A percentile compares a stretch with the other conserved stretches of the same genome.
Conservation (phyloP, 2,329 filamentous ascomycete species). For the Onygenales sp. region DNA sequence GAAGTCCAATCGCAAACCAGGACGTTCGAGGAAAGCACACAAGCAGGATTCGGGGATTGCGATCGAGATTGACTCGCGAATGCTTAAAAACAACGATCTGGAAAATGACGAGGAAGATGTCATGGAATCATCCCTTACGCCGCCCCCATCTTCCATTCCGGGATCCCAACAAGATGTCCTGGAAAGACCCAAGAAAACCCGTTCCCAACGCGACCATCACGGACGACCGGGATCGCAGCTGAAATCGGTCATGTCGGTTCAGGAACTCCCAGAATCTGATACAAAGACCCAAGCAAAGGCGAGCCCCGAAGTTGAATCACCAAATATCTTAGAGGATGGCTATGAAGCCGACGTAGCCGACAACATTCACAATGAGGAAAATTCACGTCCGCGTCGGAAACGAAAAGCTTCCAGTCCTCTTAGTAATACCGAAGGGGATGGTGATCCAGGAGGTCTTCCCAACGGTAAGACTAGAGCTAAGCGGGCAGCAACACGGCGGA, state of each 20-base stretch:
- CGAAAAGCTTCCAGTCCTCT: constrained; percentile 2
- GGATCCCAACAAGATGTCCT: background rate
- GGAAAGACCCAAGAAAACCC: background rate
- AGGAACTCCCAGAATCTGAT: background rate
- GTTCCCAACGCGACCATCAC: background rate
- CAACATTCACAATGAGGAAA: background rate
- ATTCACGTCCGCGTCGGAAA: background rate
- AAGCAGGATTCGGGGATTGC: background rate
- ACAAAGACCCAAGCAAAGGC: background rate
- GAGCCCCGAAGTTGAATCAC: background rate
- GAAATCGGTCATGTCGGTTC: background rate
- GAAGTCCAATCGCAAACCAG: background rate
- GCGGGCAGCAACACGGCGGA: background rate
- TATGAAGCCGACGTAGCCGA: background rate
- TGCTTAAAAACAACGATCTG: too few relatives aligned
- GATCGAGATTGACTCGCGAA: too few relatives aligned
- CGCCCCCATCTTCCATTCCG: background rate
- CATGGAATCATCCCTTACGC: background rate
- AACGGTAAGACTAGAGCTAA: background rate
- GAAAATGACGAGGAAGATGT: background rate
- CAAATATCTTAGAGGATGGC: background rate
- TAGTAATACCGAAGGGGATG: background rate
- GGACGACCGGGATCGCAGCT: background rate
- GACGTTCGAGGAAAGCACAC: background rate
- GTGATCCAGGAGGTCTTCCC: background rate